Evolutionary conservation across 2,329 filamentous ascomycete species (phyloP), one percentile per base, ranked within the genome.

Genomic region (Diaporthe sp.): DNA sequence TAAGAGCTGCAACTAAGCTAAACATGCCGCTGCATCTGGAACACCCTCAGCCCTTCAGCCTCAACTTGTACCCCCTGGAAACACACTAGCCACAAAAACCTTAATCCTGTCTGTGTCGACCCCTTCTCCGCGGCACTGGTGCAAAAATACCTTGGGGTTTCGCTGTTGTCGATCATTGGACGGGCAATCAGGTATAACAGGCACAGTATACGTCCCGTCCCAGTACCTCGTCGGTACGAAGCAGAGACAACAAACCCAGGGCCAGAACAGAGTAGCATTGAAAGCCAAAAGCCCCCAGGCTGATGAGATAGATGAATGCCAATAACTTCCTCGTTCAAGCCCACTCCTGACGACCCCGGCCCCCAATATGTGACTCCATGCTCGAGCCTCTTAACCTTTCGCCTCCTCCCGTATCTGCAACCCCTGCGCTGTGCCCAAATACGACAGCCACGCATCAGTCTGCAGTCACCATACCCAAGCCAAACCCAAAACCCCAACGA

Each of bases 11-110:
- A 53, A 47, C 31, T 39, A n/a, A 37, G 63, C 31, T 39, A 17
- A 25, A 20, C 34, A 39, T 13, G 31, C 44, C 31, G 63, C 31
- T 25, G 28, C 44, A n/a, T 67, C 42, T 68, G 47, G 47, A 68
- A 68, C 47, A 53, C n/a, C 17, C 49, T 55, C 65, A 55, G 65
- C 65, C 47, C 49, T 42, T 70, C 65, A 70, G 65, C 65, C 65
- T 70, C 65, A 70, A 70, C 44, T 8, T 68, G 65, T 25, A 37
- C 28, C 25, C 47, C 65, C 49, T 70, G 65, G 49, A 42, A 42
- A 55, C 65, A 37, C 47, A 55, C 65, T 70, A 70, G 65, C 49
- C 49, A 55, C 61, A 53, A 8, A 42, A 70, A 55, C 22, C 31
- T 53, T 53, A 55, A 70, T 51, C 65, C 34, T 70, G 34, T 34